Base-by-base conservation (phyloP, 495 filamentous ascomycete genomes). In the Talaromyces nanjingensis region DNA sequence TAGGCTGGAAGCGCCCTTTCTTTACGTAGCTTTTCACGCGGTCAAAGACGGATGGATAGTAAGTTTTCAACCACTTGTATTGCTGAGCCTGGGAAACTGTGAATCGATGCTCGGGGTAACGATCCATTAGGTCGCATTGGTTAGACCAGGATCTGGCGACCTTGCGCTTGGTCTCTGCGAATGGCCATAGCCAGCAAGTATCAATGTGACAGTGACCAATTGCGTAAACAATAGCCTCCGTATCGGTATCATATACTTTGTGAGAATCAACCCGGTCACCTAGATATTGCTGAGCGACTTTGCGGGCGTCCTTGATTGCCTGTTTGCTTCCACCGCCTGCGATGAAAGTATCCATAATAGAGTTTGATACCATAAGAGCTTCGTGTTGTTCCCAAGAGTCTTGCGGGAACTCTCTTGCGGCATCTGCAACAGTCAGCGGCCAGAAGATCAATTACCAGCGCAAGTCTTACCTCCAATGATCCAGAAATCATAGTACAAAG, bases 201-300 rank as follows among this genome's bases (percentile, higher is more conserved):
- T 96, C 94, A 67, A 98, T 98, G 71, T 98, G 94, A 68, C 94
- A 98, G 76, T 98, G 89, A 3, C 94, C 94, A 64, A 96, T 93
- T 20, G 85, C 94, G 69, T 86, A 92, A 20, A 97, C 91, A 57
- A 94, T 79, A 0, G 90, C 84, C 33, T 89, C 75, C 5, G 85
- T 86, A 53, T 86, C 87, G 20, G 78, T 86, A 16, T 91, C 80
- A 68, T 98, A 98, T 47, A 98, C 93, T 64, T 92, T 85, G 12
- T 86, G 78, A 4, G 90, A 92, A 70, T 96, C 86, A 49, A 96
- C 86, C 42, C 90, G 83, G 64, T 89, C 78, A 1, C 94, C 94
- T 8, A 97, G 75, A 68, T 94, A 97, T 66, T 87, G 80, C 67
- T 85, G 79, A 1, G 92, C 94, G 70, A 98, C 89, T 68, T 91